Base-by-base conservation (phyloP, 1,284 basidiomycete species). In the Papiliotrema nemorosa region DNA sequence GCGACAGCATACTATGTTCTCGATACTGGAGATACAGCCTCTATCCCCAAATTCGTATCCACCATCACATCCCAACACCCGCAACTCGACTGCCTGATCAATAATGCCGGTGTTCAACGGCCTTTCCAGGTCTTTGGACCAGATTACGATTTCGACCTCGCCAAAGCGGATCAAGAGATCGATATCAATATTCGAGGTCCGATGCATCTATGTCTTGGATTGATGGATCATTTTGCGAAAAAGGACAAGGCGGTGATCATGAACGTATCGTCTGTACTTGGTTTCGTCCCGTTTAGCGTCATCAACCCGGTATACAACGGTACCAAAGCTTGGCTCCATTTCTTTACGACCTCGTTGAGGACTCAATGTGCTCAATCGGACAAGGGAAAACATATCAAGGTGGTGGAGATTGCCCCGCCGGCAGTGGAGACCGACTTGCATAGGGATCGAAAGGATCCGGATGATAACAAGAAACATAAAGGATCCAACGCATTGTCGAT, bases 11-110 rank as follows among this genome's bases (percentile, higher is more conserved):
- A 69, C 59, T 76, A 75, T 54, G 60, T 69, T 20, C 58, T 74
- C 21, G 74, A 76, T 45, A 69, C 70, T 5, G 73, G 70, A 14
- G 63, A 72, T 29, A 58, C 64, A 7, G 42, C 53, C 7, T 59
- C 66, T 13, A 59, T 72, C 25, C 54, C 64, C 3, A 45, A 62
- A 1, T 70, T 75, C 50, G 49, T 64, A 42, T 55, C 67, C 18
- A 69, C 62, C 41, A 53, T 76, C 26, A 54, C 64, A 18, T 46
- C 49, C 16, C 71, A 76, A 43, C 72, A 74, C 49, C 73, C 74
- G 3, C 73, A 76, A 35, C 59, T 75, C 27, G 74, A 76, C 57
- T 73, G 72, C 42, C 50, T 76, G 45, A 70, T 75, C 60, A 74
- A 74, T 60, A 76, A 76, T 58, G 74, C 74, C 3, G 74, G 73